These are phyloP conservation scores for Exophiala oligosperma DNA, from an alignment of 2,329 filamentous ascomycete genomes.

Conservation along the genomic window DNA sequence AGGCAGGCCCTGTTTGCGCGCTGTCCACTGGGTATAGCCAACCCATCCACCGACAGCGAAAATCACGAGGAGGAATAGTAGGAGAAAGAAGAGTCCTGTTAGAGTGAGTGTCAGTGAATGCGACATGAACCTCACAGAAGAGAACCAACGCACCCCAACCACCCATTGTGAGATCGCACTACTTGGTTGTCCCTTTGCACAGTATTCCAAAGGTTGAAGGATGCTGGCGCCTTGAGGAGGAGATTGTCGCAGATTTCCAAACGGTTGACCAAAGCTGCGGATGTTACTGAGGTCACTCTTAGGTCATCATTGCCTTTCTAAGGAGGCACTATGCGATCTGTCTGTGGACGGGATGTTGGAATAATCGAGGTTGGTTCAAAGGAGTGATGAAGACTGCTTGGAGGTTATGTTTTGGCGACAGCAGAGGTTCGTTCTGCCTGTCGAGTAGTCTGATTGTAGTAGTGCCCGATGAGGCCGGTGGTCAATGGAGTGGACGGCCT, in stretches of 20 bases:
- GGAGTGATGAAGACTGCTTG: not conserved
- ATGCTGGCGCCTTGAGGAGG: not conserved
- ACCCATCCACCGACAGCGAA: constrained; percentile 65
- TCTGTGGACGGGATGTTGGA: not conserved
- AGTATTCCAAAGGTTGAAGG: not conserved
- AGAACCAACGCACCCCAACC: constrained; percentile 20
- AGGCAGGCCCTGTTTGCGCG: constrained; percentile 72
- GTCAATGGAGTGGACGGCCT: not conserved
- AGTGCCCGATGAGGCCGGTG: not conserved
- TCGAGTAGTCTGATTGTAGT: not conserved
- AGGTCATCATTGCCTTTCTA: not conserved
- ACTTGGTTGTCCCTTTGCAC: not conserved
- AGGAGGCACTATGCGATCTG: not conserved
- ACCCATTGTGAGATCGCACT: constrained; percentile 11
- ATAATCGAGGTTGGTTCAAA: too few relatives aligned
- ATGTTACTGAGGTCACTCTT: not conserved
- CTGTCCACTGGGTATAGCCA: constrained; percentile 69
- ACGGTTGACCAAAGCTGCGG: not conserved
- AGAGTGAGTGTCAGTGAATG: not conserved
- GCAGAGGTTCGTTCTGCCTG: not conserved
- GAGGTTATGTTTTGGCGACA: not conserved
- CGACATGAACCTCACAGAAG: not conserved
- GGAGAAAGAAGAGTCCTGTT: constrained; percentile 67
- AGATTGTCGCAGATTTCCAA: not conserved
- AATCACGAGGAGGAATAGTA: constrained; percentile 64